phyloP scores from a whole-genome alignment of 805 yeast genomes.

The Pichia kluyveri region DNA sequence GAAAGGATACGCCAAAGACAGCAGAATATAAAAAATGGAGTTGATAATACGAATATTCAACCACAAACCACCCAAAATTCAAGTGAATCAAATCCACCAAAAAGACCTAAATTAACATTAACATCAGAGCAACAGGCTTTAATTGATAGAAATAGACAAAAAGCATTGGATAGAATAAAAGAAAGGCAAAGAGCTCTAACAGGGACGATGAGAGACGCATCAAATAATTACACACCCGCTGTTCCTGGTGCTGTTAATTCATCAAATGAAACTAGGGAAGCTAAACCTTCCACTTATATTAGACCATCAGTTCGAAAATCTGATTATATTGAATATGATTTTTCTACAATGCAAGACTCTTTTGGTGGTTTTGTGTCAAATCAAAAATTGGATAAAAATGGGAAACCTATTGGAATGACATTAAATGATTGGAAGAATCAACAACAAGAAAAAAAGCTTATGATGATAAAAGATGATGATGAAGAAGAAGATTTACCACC shows the following conservation, averaged over 20 bases:
- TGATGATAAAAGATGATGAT: conserved; percentile 11
- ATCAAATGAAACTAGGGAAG: neutral
- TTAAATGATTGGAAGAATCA: conserved; percentile 51
- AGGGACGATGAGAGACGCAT: conserved; percentile 17
- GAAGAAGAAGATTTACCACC: conserved; percentile 53
- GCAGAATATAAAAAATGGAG: conserved; percentile 8
- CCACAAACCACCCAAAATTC: neutral
- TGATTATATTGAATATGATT: conserved; percentile 77
- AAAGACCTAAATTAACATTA: conserved; percentile 6
- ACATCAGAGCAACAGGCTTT: conserved; percentile 41
- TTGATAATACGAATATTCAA: neutral
- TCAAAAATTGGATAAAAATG: conserved; percentile 20
- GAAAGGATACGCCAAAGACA: conserved; percentile 45
- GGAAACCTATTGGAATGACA: conserved; percentile 27
- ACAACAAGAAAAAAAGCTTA: conserved; percentile 29
- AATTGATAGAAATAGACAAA: conserved; percentile 44
- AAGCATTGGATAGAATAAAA: conserved; percentile 35
- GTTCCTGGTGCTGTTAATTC: neutral
- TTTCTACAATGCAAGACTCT: conserved; percentile 82
- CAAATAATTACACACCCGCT: conserved; percentile 6
- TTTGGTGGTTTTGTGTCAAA: conserved; percentile 74
- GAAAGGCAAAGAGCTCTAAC: conserved; percentile 7
- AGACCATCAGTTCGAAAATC: conserved; percentile 44
- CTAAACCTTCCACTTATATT: conserved; percentile 14
- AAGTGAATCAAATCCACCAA: neutral